Percentiles rank a stretch among this genome's conserved stretches.
These are phyloP conservation scores for Glycyrrhiza uralensis DNA, from an alignment of 306 rosid genomes.

Conservation along the genomic window DNA sequence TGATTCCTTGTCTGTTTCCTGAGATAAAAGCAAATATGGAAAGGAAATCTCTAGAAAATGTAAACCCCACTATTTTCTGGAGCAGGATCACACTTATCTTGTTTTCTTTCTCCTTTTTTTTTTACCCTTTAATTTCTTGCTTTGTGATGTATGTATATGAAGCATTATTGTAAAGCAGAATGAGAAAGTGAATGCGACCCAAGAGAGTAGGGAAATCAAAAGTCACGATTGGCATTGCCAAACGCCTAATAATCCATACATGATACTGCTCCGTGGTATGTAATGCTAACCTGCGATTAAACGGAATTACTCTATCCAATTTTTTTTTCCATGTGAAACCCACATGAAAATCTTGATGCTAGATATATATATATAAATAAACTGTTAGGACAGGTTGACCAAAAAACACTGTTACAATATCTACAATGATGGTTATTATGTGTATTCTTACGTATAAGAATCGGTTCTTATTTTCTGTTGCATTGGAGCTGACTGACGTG, in stretches of 20 bases:
- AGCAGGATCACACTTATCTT: background rate
- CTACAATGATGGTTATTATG: too few relatives aligned
- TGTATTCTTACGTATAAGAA: too few relatives aligned
- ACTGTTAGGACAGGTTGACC: too few relatives aligned
- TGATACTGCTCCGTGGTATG: background rate
- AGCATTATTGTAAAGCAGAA: conserved; percentile 25
- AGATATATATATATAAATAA: too few relatives aligned
- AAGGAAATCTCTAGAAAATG: conserved; percentile 17
- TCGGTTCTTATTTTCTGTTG: too few relatives aligned
- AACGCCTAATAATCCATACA: conserved; percentile 21
- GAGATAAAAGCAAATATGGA: conserved; percentile 20
- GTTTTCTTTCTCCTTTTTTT: conserved; percentile 5
- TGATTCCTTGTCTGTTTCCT: conserved; percentile 29
- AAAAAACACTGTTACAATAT: too few relatives aligned
- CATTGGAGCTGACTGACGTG: too few relatives aligned
- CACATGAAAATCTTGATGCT: background rate
- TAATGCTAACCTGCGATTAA: conserved; percentile 2
- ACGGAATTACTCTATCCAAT: background rate
- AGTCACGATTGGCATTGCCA: conserved; percentile 16
- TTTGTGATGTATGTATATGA: background rate
- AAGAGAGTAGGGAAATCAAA: conserved; percentile 17
- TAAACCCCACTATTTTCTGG: conserved; percentile 2
- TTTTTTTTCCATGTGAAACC: too few relatives aligned
- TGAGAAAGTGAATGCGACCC: conserved; percentile 26
- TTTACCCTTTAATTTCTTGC: background rate